These are phyloP conservation scores for Quercus suber DNA, from an alignment of 306 rosid species.

Conservation along the genomic window DNA sequence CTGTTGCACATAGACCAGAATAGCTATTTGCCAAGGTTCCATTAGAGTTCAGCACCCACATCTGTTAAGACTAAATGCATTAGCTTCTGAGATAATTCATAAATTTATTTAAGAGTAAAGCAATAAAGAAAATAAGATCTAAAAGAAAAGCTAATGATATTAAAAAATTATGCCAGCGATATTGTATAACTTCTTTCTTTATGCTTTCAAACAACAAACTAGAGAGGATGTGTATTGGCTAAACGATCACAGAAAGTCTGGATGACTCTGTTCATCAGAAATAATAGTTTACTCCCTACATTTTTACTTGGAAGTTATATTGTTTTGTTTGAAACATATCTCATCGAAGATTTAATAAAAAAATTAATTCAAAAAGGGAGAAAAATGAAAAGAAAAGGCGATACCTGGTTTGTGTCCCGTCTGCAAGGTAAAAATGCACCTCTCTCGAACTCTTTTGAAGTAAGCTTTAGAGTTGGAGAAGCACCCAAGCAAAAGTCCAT, in stretches of 20 bases:
- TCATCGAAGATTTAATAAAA: no score
- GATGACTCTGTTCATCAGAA: background rate
- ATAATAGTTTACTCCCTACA: background rate
- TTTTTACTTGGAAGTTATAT: background rate
- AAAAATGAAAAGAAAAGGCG: background rate
- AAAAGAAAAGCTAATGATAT: background rate
- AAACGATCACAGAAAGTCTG: background rate
- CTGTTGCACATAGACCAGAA: conserved; percentile 73
- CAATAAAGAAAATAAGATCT: no score
- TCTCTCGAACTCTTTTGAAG: conserved; percentile 54
- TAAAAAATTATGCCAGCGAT: background rate
- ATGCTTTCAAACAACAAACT: conserved; percentile 1
- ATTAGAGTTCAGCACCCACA: conserved; percentile 67
- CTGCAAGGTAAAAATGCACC: conserved; percentile 71
- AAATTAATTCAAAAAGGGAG: no score
- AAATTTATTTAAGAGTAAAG: background rate
- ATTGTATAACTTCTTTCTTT: background rate
- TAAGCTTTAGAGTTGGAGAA: conserved; percentile 59
- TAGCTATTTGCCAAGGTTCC: conserved; percentile 79
- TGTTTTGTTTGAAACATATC: background rate
- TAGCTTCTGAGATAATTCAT: conserved; percentile 25
- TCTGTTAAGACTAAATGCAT: conserved; percentile 38
- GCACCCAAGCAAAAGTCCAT: conserved; percentile 65
- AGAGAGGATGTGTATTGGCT: background rate
- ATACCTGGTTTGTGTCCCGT: conserved; percentile 77